Conservation (phyloP, 2,329 filamentous ascomycete species). For the Gnomoniopsis sp. region DNA sequence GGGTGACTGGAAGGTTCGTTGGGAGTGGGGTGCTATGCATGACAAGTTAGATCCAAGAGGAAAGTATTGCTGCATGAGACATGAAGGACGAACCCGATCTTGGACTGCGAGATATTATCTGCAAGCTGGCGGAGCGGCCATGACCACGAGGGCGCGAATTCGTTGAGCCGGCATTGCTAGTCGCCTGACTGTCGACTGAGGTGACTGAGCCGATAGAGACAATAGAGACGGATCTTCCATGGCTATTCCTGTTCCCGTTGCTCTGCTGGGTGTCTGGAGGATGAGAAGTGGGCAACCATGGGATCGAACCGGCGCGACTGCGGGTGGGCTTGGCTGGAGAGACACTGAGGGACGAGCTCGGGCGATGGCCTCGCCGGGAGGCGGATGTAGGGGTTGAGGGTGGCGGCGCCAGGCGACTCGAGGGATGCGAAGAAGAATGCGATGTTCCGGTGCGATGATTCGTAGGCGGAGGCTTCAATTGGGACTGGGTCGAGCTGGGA, state of each 20-base stretch:
- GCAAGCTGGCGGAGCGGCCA: conserved; percentile 75
- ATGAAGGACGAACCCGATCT: conserved; percentile 33
- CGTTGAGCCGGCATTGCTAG: conserved; percentile 37
- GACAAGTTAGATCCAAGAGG: conserved; percentile 11
- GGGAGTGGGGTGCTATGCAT: conserved; percentile 35
- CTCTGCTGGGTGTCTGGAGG: conserved; percentile 15
- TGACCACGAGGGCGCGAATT: conserved; percentile 61
- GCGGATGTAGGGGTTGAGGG: conserved; percentile 27
- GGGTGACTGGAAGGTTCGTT: conserved; percentile 42
- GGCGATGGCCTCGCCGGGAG: conserved; percentile 56
- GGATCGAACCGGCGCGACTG: conserved; percentile 43
- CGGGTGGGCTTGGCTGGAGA: conserved; percentile 40
- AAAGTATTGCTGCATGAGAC: neutral
- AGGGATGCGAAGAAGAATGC: conserved; percentile 11
- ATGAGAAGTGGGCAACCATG: conserved; percentile 34
- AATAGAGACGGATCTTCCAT: conserved; percentile 77
- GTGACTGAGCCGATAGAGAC: conserved; percentile 67
- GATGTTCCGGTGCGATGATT: conserved; percentile 31
- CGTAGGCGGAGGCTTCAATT: conserved; percentile 21
- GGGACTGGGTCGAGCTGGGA: conserved; percentile 22
- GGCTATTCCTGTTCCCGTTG: conserved; percentile 48
- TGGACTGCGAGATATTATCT: conserved; percentile 58
- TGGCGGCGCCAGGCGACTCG: conserved; percentile 42
- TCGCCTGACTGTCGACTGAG: conserved; percentile 41
- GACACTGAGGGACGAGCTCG: conserved; percentile 62